Evolutionary conservation across 768 basidiomycete genomes (phyloP), one percentile per base, ranked within the genome.

Genomic region (Auricularia sp.): DNA sequence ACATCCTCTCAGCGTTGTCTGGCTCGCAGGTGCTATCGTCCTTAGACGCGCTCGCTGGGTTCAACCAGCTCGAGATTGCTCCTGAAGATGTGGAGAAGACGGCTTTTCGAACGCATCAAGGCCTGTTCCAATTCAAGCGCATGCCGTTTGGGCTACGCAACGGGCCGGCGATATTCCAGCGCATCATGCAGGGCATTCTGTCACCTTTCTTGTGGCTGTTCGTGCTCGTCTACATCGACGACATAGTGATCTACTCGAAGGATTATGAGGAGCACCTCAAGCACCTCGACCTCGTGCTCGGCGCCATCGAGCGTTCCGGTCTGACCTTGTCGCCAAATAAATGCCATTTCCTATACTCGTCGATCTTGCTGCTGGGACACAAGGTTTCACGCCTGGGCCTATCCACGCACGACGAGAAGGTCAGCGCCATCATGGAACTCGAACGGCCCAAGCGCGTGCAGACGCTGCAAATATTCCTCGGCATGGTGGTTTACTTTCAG

Each of bases 61-160:
- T 80, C 63, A 78, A 76, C 0, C 81, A 82, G 64, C 64, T 79
- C 0, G 69, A 72, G 54, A 71, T 79, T 61, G 65, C 62, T 0
- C 65, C 70, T 0, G 67, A 73, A 11, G 74, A 72, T 18, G 65
- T 67, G 11, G 71, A 76, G 29, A 75, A 76, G 47, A 73, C 75
- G 0, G 78, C 77, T 0, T 81, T 81, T 61, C 64, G 75, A 3
- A 74, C 74, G 0, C 80, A 80, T 65, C 61, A 67, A 37, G 80
- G 80, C 4, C 68, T 80, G 0, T 77, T 65, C 44, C 79, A 81
- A 65, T 81, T 81, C 67, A 65, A 64, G 33, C 62, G 76, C 44
- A 79, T 80, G 77, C 79, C 78, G 0, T 81, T 81, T 62, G 75
- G 77, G 0, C 70, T 71, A 1, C 62, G 72, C 0, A 77, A 77